Evolutionary conservation across 2,329 filamentous ascomycete species (phyloP), one percentile per base, ranked within the genome.

Genomic region (Penicillium sp.): DNA sequence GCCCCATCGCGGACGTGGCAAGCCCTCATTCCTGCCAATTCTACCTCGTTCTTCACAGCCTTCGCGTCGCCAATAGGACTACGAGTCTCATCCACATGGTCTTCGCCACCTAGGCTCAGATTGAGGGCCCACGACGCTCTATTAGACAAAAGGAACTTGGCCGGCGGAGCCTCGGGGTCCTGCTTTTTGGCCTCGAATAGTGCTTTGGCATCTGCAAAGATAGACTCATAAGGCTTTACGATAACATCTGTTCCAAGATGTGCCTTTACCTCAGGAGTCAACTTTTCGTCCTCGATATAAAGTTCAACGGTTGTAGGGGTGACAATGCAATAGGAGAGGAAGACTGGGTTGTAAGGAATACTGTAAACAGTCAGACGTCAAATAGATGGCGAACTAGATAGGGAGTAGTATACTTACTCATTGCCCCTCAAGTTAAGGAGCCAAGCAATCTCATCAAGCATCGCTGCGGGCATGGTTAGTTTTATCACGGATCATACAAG

Each of bases 371-470:
- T 9, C 45, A 17, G n/a, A 9, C 41, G 17, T 58, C 15, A 45
- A 63, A 69, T 49, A 66, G 46, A 46, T 31, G 26, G 21, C 15
- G 23, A 13, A 19, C 9, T 11, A 7, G 6, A 29, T 48, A 9
- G 9, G 19, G 0, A 7, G n/a, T 8, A 15, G 4, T 15, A 46
- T 30, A 55, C 83, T 66, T 79, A 86, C 84, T 98, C 95, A 76
- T 86, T 95, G 70, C 95, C 95, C 69, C 95, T 89, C 53, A 99
- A 81, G 78, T 99, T 99, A 82, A 97, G 97, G n/a, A 99, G 84
- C 95, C 95, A 99, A 11, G 95, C 95, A 70, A 97, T 88, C 78
- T 99, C 95, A 72, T 99, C 95, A 48, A 99, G 86, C 89, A 96
- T 93, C 6, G 93, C 82, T 82, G 56, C 30, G 49, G 38, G 57